A percentile compares a stretch with the other conserved stretches of the same genome.
phyloP scores from a whole-genome alignment of 306 rosid genomes.

The Vigna hirtella region DNA sequence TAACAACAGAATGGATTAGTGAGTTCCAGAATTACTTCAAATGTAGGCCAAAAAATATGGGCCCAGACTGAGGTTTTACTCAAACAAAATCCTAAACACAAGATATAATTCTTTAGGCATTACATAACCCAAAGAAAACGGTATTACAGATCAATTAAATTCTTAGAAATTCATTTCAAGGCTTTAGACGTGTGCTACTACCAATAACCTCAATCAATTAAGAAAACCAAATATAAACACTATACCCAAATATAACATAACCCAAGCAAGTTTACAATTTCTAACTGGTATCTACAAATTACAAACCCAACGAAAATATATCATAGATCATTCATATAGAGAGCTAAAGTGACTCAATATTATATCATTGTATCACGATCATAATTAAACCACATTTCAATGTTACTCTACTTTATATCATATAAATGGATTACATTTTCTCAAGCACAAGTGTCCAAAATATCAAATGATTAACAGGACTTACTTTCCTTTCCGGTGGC shows the following conservation, averaged over 20 bases:
- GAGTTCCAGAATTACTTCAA: background rate
- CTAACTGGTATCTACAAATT: background rate
- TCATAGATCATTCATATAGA: conserved; percentile 13
- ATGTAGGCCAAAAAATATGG: background rate
- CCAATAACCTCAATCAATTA: conserved; percentile 22
- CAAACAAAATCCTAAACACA: background rate
- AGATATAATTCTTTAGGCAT: background rate
- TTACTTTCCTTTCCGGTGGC: conserved; percentile 90
- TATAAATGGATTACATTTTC: conserved; percentile 5
- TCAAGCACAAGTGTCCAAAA: background rate
- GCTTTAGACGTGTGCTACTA: conserved; percentile 16
- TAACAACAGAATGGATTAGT: background rate
- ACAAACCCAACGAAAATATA: conserved; percentile 15
- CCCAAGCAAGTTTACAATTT: background rate
- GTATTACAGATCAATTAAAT: background rate
- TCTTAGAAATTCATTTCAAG: conserved; percentile 23
- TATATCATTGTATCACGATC: background rate
- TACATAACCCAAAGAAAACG: background rate
- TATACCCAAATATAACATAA: background rate
- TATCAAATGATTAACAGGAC: conserved; percentile 37
- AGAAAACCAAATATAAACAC: conserved; percentile 11
- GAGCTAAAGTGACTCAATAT: conserved; percentile 16
- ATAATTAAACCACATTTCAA: background rate
- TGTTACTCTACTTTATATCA: conserved; percentile 5
- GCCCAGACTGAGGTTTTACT: conserved; percentile 7